These are phyloP conservation scores for Fusarium succisae DNA, from an alignment of 2,329 filamentous ascomycete genomes.

Conservation along the genomic window DNA sequence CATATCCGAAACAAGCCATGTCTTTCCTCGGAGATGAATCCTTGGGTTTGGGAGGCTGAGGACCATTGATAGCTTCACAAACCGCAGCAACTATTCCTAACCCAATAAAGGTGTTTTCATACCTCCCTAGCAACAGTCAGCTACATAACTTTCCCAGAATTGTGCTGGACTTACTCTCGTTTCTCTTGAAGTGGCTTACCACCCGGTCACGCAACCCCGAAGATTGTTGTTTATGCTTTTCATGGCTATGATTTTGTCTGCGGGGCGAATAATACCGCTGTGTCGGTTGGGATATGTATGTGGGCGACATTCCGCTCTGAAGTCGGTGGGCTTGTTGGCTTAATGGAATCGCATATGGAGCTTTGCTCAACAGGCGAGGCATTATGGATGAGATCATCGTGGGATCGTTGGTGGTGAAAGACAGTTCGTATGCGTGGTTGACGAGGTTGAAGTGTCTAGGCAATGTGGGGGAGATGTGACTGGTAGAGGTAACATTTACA, in stretches of 20 bases:
- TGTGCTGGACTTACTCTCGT: neutral
- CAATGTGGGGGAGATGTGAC: too few species aligned
- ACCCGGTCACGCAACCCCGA: accelerated
- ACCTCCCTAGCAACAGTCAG: neutral
- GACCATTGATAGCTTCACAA: neutral
- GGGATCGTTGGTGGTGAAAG: neutral
- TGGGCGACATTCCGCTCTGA: neutral
- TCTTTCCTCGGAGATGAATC: neutral
- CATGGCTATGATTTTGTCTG: neutral
- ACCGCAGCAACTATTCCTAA: neutral
- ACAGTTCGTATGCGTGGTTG: accelerated
- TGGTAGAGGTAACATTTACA: neutral
- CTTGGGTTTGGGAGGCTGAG: neutral
- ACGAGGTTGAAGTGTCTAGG: too few species aligned
- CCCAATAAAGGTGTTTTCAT: too few species aligned
- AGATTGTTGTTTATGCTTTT: too few species aligned
- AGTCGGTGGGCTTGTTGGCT: neutral
- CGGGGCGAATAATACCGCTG: neutral
- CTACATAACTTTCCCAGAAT: accelerated
- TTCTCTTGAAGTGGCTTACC: neutral
- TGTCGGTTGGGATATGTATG: neutral
- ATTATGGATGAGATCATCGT: neutral
- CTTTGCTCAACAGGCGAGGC: neutral
- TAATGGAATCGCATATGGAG: neutral
- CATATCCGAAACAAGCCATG: accelerated